Evolutionary conservation across 768 basidiomycete genomes (phyloP).

Genomic region (Pholiota molesta): DNA sequence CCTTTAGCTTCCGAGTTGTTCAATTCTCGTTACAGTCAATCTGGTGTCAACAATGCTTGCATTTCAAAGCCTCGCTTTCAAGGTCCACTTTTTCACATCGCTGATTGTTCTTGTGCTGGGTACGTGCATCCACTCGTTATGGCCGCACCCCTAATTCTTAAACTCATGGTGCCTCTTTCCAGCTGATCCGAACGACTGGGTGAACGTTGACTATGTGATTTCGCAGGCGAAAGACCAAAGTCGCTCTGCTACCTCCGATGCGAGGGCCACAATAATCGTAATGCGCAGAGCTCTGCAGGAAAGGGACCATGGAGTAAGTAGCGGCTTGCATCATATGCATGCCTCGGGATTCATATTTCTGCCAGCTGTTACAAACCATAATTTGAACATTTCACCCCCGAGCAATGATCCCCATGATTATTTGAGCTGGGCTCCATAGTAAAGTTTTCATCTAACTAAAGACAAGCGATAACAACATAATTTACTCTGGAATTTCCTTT

Average conservation of each 20-base stretch:
- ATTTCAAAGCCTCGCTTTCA: background rate
- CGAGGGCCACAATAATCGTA: slow-evolving; percentile 37
- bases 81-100: background rate
- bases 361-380: slow-evolving; percentile 37
- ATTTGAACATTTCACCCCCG: slow-evolving; percentile 24
- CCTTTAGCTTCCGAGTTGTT: slow-evolving; percentile 1
- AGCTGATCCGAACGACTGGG: slow-evolving; percentile 56
- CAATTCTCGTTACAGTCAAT: background rate
- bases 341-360: background rate
- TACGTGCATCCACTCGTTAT: background rate
- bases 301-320: slow-evolving; percentile 34
- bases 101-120: slow-evolving; percentile 1
- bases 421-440: slow-evolving; percentile 65
- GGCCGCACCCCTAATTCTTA: background rate
- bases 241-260: slow-evolving; percentile 29
- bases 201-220: slow-evolving; percentile 46
- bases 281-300: slow-evolving; percentile 38
- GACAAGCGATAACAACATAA: background rate
- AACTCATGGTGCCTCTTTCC: background rate
- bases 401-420: slow-evolving; percentile 47
- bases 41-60: background rate
- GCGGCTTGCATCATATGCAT: background rate
- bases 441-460: background rate
- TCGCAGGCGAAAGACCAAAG: slow-evolving; percentile 23
- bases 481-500: background rate